Conservation (phyloP, 805 yeast genomes). For the Hemisphaericaspora nanyangensis region DNA sequence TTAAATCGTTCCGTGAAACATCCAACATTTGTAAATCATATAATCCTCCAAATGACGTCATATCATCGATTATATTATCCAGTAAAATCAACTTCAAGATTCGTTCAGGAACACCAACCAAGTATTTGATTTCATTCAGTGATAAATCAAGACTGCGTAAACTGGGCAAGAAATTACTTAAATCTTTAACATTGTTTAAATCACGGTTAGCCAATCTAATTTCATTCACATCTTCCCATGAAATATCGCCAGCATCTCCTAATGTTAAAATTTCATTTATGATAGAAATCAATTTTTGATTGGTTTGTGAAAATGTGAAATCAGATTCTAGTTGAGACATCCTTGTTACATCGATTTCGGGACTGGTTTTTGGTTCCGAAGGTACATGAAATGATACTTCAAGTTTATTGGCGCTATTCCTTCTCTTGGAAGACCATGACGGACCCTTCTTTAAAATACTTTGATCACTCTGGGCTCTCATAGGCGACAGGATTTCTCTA, state of each 20-base stretch:
- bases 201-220: slow-evolving; percentile 31
- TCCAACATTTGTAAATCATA: slow-evolving; percentile 41
- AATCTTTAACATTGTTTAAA: slow-evolving; percentile 41
- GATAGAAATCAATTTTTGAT: slow-evolving; percentile 39
- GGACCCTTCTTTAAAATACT: slow-evolving; percentile 1
- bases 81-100: slow-evolving; percentile 37
- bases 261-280: slow-evolving; percentile 35
- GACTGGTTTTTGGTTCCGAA: slow-evolving; percentile 10
- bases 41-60: slow-evolving; percentile 39
- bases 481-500: not conserved
- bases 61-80: slow-evolving; percentile 34
- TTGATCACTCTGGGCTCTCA: not conserved
- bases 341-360: slow-evolving; percentile 35
- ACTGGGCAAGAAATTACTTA: slow-evolving; percentile 43
- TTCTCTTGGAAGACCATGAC: slow-evolving; percentile 1
- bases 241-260: slow-evolving; percentile 21
- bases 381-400: slow-evolving; percentile 44
- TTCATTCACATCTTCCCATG: slow-evolving; percentile 41
- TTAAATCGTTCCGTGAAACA: slow-evolving; percentile 35
- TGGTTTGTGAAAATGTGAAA: slow-evolving; percentile 47
- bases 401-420: slow-evolving; percentile 13
- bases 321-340: slow-evolving; percentile 37
- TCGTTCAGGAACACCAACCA: slow-evolving; percentile 43
- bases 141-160: slow-evolving; percentile 38
- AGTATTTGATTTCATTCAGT: slow-evolving; percentile 37